phyloP scores from a whole-genome alignment of 495 filamentous ascomycete species.

The Neurospora sp. region DNA sequence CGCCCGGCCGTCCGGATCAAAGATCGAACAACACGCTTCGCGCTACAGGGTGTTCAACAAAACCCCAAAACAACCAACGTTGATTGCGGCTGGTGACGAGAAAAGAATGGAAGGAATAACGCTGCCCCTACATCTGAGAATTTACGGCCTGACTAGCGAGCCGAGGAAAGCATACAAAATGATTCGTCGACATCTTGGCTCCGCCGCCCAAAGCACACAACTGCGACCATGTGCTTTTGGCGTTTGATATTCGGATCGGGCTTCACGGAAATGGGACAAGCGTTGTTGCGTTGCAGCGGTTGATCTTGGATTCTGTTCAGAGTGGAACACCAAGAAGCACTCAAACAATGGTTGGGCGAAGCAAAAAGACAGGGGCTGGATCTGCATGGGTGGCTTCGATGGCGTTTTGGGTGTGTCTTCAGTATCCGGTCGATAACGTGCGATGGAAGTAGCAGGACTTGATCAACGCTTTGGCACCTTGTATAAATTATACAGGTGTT shows the following conservation, averaged over 20 bases:
- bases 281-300: background rate
- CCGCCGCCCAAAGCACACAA: background rate
- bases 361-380: background rate
- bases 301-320: background rate
- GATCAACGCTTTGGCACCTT: background rate
- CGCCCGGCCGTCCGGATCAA: background rate
- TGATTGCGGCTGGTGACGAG: background rate
- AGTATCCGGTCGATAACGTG: background rate
- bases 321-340: background rate
- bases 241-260: background rate
- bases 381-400: background rate
- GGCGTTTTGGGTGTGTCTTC: background rate
- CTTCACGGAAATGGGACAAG: background rate
- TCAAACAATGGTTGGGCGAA: background rate
- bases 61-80: background rate
- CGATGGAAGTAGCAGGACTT: background rate
- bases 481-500: background rate
- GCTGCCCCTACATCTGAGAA: background rate
- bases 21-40: background rate
- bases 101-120: background rate
- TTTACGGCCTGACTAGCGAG: background rate
- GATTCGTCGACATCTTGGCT: background rate
- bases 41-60: background rate
- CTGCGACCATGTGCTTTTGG: background rate
- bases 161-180: background rate